A percentile compares a stretch with the other conserved stretches of the same genome.
Evolutionary conservation across 2,329 filamentous ascomycete species (phyloP).

Genomic region (Teratosphaeria epicoccoides): DNA sequence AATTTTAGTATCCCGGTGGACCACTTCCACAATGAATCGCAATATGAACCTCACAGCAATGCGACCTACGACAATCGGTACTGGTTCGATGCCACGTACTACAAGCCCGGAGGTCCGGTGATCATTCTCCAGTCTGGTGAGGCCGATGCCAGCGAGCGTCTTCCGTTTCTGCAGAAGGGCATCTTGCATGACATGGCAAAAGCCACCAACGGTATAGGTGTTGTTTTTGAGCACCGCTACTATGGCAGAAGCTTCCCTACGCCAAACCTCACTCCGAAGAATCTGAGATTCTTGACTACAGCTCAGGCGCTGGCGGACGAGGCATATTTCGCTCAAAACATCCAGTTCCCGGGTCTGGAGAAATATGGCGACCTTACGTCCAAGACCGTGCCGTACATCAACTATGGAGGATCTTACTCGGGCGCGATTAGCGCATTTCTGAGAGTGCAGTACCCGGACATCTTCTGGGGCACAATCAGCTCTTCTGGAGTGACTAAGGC

Average conservation of each 20-base stretch:
- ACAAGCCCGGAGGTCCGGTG: constrained; percentile 67
- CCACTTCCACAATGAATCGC: constrained; percentile 70
- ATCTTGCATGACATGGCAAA: constrained; percentile 60
- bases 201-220: constrained; percentile 62
- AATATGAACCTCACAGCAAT: constrained; percentile 66
- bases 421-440: constrained; percentile 69
- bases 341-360: constrained; percentile 60
- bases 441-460: constrained; percentile 64
- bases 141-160: constrained; percentile 49
- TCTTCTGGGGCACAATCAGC: constrained; percentile 69
- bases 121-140: constrained; percentile 69
- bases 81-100: constrained; percentile 71
- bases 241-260: constrained; percentile 69
- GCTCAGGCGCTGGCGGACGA: constrained; percentile 74
- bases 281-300: constrained; percentile 69
- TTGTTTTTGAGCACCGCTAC: constrained; percentile 79
- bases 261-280: constrained; percentile 54
- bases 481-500: constrained; percentile 71
- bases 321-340: constrained; percentile 66
- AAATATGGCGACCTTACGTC: constrained; percentile 53
- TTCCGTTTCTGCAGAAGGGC: constrained; percentile 67
- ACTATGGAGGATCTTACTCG: constrained; percentile 76
- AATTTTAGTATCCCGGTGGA: constrained; percentile 50
- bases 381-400: constrained; percentile 57
- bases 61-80: constrained; percentile 62